Percentiles rank a stretch among this genome's conserved stretches.
Evolutionary conservation across 768 basidiomycete genomes (phyloP).

Genomic region (Panus rudis): DNA sequence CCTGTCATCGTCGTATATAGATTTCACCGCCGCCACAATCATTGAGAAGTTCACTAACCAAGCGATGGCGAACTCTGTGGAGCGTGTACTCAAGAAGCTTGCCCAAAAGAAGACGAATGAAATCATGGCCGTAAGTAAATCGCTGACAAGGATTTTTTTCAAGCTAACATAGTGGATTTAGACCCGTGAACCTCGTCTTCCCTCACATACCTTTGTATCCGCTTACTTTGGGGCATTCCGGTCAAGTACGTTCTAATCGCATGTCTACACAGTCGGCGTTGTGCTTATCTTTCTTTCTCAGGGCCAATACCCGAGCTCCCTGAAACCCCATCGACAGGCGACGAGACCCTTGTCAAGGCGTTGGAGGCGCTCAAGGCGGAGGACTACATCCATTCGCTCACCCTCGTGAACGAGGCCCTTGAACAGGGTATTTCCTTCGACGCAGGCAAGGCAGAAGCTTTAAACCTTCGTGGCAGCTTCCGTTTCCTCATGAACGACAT

Average conservation of each 20-base stretch:
- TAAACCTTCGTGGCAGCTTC: conserved; percentile 94
- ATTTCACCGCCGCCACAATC: conserved; percentile 95
- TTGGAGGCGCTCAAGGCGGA: conserved; percentile 78
- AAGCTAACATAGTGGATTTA: conserved; percentile 17
- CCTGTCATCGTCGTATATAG: conserved; percentile 33
- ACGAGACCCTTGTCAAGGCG: conserved; percentile 74
- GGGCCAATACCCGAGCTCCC: conserved; percentile 68
- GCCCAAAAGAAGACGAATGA: conserved; percentile 66
- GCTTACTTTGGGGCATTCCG: conserved; percentile 98
- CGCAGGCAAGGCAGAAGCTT: conserved; percentile 73
- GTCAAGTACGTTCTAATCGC: conserved; percentile 46
- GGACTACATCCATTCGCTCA: conserved; percentile 77
- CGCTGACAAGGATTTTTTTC: background rate
- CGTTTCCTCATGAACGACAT: conserved; percentile 90
- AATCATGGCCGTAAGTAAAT: conserved; percentile 52
- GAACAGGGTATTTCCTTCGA: conserved; percentile 80
- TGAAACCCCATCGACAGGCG: conserved; percentile 69
- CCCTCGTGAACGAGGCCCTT: conserved; percentile 77
- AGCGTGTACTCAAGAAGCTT: conserved; percentile 86
- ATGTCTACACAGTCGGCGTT: background rate
- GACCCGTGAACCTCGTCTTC: conserved; percentile 76
- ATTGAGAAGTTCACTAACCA: conserved; percentile 89
- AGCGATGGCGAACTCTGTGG: conserved; percentile 69
- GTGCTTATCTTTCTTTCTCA: conserved; percentile 19
- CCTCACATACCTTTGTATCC: conserved; percentile 85